Evolutionary conservation across 2,329 filamentous ascomycete species (phyloP), one percentile per base, ranked within the genome.

Genomic region (Penicillium brasilianum): DNA sequence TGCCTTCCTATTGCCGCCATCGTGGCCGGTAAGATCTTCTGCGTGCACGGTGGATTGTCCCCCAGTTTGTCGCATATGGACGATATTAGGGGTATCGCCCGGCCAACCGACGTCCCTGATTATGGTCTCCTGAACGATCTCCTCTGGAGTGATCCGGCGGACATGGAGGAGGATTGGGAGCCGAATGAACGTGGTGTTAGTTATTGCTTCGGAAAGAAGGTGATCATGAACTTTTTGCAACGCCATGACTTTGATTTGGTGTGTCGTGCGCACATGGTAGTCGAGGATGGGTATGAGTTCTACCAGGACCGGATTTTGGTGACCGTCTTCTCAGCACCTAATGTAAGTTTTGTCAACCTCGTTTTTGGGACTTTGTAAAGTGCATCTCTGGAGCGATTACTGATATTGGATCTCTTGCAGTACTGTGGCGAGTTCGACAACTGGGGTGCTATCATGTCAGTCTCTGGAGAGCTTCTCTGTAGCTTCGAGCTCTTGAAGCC

Each of bases 361-460:
- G 8, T 8, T 22, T 34, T 5, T 30, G 4, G 13, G 14, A 13
- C 14, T 25, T 22, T 36, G 20, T 44, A 6, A 6, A 20, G 18
- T 32, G n/a, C 16, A n/a, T 13, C n/a, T 10, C n/a, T 37, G 16
- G 28, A 37, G 8, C 16, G 2, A 30, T 54, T 32, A 30, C 50
- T 71, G 66, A 74, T 76, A 67, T 69, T 70, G 60, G 25, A 53
- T 34, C 11, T 18, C 22, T 49, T 43, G n/a, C 39, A 96, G 91
- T 98, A 99, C 74, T 99, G 95, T 72, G 95, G 95, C 68, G 95
- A 99, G 77, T 99, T 99, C 69, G 95, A 99, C 76, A 99, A 99
- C 66, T 98, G 95, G 92, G 95, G 95, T 20, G 95, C 95, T 14
- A 93, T 98, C 68, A 99, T 99, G 95, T 97, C 94, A 2, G 95